Base-by-base conservation (phyloP, 345 rosid species). In the Microcos paniculata region DNA sequence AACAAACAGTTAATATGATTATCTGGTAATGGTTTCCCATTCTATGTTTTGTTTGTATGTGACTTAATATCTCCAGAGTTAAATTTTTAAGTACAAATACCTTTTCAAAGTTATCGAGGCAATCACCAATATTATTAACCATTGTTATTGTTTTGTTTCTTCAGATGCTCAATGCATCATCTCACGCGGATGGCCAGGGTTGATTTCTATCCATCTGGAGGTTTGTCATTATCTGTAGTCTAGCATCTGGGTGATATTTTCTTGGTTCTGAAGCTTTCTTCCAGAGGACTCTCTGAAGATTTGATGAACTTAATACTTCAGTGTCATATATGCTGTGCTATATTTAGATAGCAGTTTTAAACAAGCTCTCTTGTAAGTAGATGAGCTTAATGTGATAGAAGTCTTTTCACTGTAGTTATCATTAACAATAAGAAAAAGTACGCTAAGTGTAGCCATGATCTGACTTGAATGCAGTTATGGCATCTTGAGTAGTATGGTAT, bases 131-230 rank as follows among this genome's bases (percentile, higher is more conserved):
- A 8, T 63, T 52, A 24, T n/a, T n/a, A n/a, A n/a, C 28, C n/a
- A 14, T n/a, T 21, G 45, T 43, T n/a, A 6, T 70, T 62, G 24
- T 57, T 16, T 65, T 75, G 77, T 77, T 15, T 43, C 26, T 64
- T 67, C 85, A 93, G 95, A 84, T 76, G 80, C 91, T 70, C 87
- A 84, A 80, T 81, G 72, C 65, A 82, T 91, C 69, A 89, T 93
- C 80, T 89, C 95, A 58, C 26, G 53, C 28, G 91, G 92, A 80
- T 93, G 98, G 98, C 91, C 90, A 0, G 94, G 98, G 71, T 78
- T 93, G 87, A 81, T 77, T 62, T 81, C 83, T 73, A 76, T 91
- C 71, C 93, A 84, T 76, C 83, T 93, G 42, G 93, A 93, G 98
- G 97, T 93, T 80, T 78, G 74, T 81, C 53, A 23, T 61, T 18